These are phyloP conservation scores for Naematelia aurantialba DNA, from an alignment of 768 basidiomycete genomes.

Conservation along the genomic window DNA sequence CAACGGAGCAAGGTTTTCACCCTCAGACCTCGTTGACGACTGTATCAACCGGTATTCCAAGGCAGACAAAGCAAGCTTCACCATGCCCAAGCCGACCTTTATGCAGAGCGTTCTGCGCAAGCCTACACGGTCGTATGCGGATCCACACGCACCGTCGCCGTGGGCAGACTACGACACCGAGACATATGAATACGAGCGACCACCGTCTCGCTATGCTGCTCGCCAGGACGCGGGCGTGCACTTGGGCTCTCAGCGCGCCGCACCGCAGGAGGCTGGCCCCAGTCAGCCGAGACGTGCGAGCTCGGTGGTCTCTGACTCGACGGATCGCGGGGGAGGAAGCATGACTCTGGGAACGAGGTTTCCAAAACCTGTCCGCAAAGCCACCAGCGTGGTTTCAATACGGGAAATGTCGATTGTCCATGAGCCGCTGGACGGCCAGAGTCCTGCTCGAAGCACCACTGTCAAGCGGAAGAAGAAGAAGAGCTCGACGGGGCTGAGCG, in stretches of 20 bases:
- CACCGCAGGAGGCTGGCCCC: constrained; percentile 16
- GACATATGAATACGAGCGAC: constrained; percentile 1
- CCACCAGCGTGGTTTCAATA: constrained; percentile 23
- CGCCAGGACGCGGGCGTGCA: constrained; percentile 18
- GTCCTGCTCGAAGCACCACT: constrained; percentile 1
- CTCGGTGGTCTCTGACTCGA: background rate
- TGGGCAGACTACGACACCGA: constrained; percentile 28
- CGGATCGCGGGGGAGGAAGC: constrained; percentile 1
- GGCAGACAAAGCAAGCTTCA: too few species aligned
- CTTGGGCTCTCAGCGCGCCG: constrained; percentile 5
- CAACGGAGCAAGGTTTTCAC: too few species aligned
- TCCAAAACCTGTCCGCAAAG: constrained; percentile 29
- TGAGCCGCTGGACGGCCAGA: background rate
- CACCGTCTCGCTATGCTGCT: constrained; percentile 17
- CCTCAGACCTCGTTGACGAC: too few species aligned
- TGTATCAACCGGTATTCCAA: too few species aligned
- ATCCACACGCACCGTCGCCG: constrained; percentile 33
- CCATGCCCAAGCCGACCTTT: constrained; percentile 45
- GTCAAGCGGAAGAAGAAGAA: constrained; percentile 39
- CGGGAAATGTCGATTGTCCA: constrained; percentile 15
- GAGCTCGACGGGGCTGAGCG: background rate
- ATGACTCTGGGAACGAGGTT: constrained; percentile 23
- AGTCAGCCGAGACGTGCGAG: constrained; percentile 11
- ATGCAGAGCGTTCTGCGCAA: constrained; percentile 39
- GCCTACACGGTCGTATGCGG: constrained; percentile 41